Conservation (phyloP, 1,284 basidiomycete species). For the Leccinum subrobustum region DNA sequence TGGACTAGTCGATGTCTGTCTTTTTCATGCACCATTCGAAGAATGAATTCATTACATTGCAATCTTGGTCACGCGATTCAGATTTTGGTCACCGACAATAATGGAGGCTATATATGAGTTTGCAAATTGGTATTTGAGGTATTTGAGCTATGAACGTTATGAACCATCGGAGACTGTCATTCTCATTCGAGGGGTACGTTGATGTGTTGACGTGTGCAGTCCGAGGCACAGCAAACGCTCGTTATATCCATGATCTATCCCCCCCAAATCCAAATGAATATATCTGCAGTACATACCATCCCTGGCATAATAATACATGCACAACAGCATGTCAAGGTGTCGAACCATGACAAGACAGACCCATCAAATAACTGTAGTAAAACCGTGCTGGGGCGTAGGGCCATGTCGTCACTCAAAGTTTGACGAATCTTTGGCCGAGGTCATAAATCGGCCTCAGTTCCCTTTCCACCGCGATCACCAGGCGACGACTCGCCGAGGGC, state of each 20-base stretch:
- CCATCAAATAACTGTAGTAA: constrained; percentile 2
- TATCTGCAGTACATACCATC: background rate
- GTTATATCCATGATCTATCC: background rate
- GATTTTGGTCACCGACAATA: background rate
- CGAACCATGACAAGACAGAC: background rate
- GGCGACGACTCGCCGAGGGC: background rate
- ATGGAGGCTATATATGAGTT: background rate
- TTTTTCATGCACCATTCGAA: background rate
- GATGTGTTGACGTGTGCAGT: background rate
- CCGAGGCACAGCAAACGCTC: background rate
- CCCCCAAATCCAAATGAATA: background rate
- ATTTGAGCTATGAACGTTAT: background rate
- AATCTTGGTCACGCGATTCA: background rate
- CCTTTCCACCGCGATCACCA: background rate
- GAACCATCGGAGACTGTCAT: background rate
- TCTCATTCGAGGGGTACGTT: background rate
- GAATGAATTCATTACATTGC: background rate
- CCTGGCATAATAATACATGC: constrained; percentile 7
- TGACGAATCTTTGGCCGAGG: background rate
- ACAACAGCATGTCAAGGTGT: background rate
- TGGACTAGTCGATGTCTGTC: background rate
- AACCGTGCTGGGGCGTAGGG: background rate
- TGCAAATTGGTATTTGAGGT: background rate
- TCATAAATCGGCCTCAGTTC: background rate
- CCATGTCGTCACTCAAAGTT: background rate